These are phyloP conservation scores for Malus orientalis DNA, from an alignment of 306 rosid genomes.

Conservation along the genomic window DNA sequence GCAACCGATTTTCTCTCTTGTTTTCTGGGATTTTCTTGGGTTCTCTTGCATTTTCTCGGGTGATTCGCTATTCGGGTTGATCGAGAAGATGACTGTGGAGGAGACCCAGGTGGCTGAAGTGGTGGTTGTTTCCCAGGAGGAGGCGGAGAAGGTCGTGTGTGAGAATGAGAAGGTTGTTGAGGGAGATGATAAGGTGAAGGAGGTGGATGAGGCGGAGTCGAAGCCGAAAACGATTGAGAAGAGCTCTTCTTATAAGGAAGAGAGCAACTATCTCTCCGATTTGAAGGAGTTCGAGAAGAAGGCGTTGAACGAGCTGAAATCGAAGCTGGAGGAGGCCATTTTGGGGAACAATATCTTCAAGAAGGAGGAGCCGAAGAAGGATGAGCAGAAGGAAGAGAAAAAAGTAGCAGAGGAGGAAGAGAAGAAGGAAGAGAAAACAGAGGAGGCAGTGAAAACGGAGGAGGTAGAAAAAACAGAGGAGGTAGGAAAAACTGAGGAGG, in stretches of 20 bases:
- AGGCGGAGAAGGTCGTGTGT: neutral
- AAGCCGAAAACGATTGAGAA: conserved; percentile 20
- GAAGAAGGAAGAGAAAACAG: neutral
- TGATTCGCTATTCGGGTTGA: neutral
- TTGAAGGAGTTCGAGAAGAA: conserved; percentile 30
- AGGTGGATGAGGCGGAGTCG: neutral
- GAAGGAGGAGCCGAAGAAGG: conserved; percentile 13
- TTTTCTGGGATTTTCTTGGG: too few relatives aligned
- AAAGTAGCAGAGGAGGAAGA: neutral
- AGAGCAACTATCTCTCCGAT: conserved; percentile 38
- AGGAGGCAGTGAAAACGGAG: neutral
- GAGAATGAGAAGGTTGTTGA: conserved; percentile 5
- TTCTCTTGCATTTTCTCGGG: neutral
- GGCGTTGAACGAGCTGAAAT: conserved; percentile 24
- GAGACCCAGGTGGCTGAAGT: conserved; percentile 25
- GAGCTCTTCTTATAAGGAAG: conserved; percentile 41
- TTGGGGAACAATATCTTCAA: conserved; percentile 21
- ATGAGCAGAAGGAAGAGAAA: neutral
- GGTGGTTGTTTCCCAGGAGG: neutral
- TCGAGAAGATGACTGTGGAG: conserved; percentile 37
- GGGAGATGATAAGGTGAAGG: conserved; percentile 7
- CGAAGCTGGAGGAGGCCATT: conserved; percentile 32
- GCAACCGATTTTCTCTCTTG: neutral
- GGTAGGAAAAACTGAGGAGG: neutral
- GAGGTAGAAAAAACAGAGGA: conserved; percentile 6